phyloP scores from a whole-genome alignment of 129 eudicot genomes.

The Artemisia tridentata region DNA sequence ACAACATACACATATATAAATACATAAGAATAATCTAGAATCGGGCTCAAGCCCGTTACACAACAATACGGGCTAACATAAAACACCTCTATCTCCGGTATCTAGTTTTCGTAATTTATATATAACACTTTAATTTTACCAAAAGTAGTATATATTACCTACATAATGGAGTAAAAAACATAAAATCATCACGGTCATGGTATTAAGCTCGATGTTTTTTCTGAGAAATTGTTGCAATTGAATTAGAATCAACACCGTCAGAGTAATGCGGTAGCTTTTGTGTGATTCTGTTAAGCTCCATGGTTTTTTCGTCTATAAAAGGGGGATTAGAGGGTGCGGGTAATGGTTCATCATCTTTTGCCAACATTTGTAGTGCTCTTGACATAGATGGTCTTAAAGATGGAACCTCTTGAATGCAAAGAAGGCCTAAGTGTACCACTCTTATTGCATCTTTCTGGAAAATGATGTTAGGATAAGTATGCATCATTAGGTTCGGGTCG shows the following conservation, averaged over 20 bases:
- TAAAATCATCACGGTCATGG: too few relatives aligned
- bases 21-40: too few relatives aligned
- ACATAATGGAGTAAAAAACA: neutral
- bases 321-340: constrained; percentile 73
- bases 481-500: constrained; percentile 63
- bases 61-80: too few relatives aligned
- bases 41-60: too few relatives aligned
- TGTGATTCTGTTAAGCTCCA: constrained; percentile 53
- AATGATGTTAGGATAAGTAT: constrained; percentile 26
- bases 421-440: constrained; percentile 70
- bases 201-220: too few relatives aligned
- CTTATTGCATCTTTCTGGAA: constrained; percentile 36
- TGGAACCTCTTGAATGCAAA: constrained; percentile 77
- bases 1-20: too few relatives aligned
- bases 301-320: constrained; percentile 57
- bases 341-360: constrained; percentile 48
- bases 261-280: constrained; percentile 22
- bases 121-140: too few relatives aligned
- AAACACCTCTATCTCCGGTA: neutral
- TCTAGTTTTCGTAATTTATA: neutral
- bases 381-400: constrained; percentile 77
- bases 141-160: too few relatives aligned
- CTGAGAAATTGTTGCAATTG: constrained; percentile 51
- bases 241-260: constrained; percentile 28
- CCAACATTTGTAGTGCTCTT: constrained; percentile 55